Percentiles rank a stretch among this genome's conserved stretches.
These are phyloP conservation scores for Paramecium tetraurelia DNA, from an alignment of 73 alveolate genomes.

Conservation along the genomic window DNA sequence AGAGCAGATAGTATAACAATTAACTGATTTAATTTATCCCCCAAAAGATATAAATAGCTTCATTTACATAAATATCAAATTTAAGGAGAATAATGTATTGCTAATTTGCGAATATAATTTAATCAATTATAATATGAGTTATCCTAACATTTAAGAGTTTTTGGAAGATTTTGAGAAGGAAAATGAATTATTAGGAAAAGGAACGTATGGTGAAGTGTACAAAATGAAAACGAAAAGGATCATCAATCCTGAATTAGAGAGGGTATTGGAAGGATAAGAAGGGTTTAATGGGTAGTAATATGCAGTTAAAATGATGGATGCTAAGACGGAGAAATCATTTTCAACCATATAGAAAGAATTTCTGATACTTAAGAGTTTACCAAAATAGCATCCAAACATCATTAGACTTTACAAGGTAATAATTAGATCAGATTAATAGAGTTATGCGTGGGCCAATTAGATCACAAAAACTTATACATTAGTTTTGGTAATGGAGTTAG, in stretches of 20 bases:
- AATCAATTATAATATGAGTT: not conserved
- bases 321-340: not conserved
- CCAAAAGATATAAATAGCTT: not conserved
- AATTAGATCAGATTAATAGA: not conserved
- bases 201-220: constrained; percentile 42
- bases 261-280: not conserved
- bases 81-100: not conserved
- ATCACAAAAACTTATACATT: not conserved
- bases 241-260: not conserved
- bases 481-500: constrained; percentile 36
- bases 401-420: not conserved
- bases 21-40: no score
- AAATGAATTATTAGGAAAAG: not conserved
- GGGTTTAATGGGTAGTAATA: not conserved
- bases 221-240: not conserved
- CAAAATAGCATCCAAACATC: not conserved
- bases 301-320: constrained; percentile 39
- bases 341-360: not conserved
- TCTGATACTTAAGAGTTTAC: not conserved
- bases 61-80: no score
- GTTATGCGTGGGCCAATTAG: constrained; percentile 47
- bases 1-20: no score
- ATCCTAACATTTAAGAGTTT: not conserved
- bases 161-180: not conserved
- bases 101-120: not conserved